Base-by-base conservation (phyloP, 2,329 filamentous ascomycete species). In the Phialophora verrucosa region DNA sequence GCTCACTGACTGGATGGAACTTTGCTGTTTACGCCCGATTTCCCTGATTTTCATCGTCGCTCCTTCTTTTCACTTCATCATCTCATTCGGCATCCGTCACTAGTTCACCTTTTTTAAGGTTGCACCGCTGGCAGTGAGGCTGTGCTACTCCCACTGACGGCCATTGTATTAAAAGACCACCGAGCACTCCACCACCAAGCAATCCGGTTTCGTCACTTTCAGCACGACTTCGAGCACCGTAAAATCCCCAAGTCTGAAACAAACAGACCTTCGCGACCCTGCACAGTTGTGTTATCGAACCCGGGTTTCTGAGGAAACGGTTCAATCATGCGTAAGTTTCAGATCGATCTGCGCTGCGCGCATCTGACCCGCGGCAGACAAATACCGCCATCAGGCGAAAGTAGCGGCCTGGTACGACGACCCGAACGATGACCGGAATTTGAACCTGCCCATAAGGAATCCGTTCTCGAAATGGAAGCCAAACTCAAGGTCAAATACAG, bases 371-470 rank as follows among this genome's bases (percentile, higher is more conserved):
- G 11, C 25, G 38, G n/a, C 65, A 72, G 71, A 72, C 66, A 70
- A 68, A 62, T 68, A 66, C 42, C 69, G 64, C 29, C 65, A 66
- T 12, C 62, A 69, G 57, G 71, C 71, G 20, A 72, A 72, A 62
- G 62, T 65, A 23, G 63, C 68, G 44, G 71, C 69, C 25, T 72
- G 69, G 69, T 72, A 72, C 55, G 64, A 70, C 59, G 64, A 66
- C 44, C 66, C 65, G 20, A 64, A 64, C 42, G 63, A 66, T 25
- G 44, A 49, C 6, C 59, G 44, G 1, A 69, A 62, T 20, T 38
- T 62, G n/a, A 70, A 62, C 27, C 53, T 64, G 44, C 63, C 60
- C 27, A 50, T 68, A 47, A 56, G 20, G 8, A 70, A 70, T 49
- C 69, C 69, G n/a, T 71, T 71, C 59, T 57, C 62, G 8, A 71